phyloP scores from a whole-genome alignment of 805 yeast species.

The Metahyphopichia silvanorum region DNA sequence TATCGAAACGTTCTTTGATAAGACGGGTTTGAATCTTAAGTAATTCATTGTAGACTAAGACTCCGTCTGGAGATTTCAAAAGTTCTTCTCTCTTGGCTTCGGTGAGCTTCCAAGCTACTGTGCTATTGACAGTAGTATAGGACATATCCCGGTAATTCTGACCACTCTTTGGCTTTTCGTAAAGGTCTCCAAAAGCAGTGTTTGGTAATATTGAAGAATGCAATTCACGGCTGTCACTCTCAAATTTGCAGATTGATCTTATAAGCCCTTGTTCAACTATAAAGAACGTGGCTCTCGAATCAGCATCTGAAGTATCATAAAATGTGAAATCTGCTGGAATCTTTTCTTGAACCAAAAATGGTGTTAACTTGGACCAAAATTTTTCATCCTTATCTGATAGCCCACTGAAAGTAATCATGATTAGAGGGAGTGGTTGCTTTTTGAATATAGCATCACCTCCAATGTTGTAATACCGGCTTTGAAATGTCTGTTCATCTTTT shows the following conservation, averaged over 20 bases:
- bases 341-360: slow-evolving; percentile 47
- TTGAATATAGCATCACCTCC: slow-evolving; percentile 29
- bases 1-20: slow-evolving; percentile 67
- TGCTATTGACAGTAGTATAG: slow-evolving; percentile 56
- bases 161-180: slow-evolving; percentile 19
- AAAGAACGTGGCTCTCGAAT: slow-evolving; percentile 56
- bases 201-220: slow-evolving; percentile 58
- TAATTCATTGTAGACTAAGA: slow-evolving; percentile 60
- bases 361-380: slow-evolving; percentile 66
- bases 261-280: slow-evolving; percentile 48
- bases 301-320: slow-evolving; percentile 39
- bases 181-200: slow-evolving; percentile 68
- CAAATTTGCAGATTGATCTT: slow-evolving; percentile 34
- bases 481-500: slow-evolving; percentile 37
- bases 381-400: slow-evolving; percentile 43
- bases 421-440: slow-evolving; percentile 59
- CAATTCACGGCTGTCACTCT: slow-evolving; percentile 33
- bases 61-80: slow-evolving; percentile 41
- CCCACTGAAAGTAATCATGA: slow-evolving; percentile 64
- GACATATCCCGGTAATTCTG: slow-evolving; percentile 40
- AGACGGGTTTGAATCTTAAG: slow-evolving; percentile 58
- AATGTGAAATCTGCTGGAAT: slow-evolving; percentile 44
- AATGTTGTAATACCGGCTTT: slow-evolving; percentile 49
- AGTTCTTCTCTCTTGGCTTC: slow-evolving; percentile 43
- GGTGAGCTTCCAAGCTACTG: slow-evolving; percentile 68